Evolutionary conservation across 495 filamentous ascomycete species (phyloP).

Genomic region (Podospora appendiculata): DNA sequence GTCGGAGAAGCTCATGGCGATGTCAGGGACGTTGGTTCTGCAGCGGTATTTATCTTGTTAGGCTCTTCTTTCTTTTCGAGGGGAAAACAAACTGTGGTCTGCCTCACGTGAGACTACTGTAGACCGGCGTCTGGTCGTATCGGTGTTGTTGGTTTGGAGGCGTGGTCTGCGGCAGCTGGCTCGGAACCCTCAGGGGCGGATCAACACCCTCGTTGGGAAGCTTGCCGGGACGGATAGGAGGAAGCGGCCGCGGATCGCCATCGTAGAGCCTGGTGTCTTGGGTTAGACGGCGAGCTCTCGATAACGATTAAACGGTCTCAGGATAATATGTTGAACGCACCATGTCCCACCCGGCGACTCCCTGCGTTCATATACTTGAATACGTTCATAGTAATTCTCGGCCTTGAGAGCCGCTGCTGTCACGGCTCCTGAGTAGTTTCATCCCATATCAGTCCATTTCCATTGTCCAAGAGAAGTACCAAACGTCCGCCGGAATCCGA

Average conservation of each 20-base stretch:
- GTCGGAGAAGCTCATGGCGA: constrained; percentile 46
- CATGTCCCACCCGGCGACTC: constrained; percentile 42
- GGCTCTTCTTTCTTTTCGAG: background rate
- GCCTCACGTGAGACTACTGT: constrained; percentile 37
- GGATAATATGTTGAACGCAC: constrained; percentile 15
- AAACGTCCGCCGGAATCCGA: constrained; percentile 10
- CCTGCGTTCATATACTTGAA: constrained; percentile 42
- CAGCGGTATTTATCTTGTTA: too few species aligned
- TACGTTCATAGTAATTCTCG: constrained; percentile 41
- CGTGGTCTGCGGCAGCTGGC: constrained; percentile 27
- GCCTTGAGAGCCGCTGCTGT: constrained; percentile 37
- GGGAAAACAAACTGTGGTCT: too few species aligned
- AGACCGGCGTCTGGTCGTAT: constrained; percentile 38
- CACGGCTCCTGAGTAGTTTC: constrained; percentile 25
- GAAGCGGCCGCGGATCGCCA: constrained; percentile 19
- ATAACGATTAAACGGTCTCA: background rate
- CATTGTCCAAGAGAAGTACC: constrained; percentile 1
- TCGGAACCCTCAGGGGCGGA: constrained; percentile 32
- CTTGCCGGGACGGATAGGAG: constrained; percentile 27
- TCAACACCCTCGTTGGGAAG: constrained; percentile 31
- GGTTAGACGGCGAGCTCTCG: background rate
- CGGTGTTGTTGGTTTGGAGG: constrained; percentile 32
- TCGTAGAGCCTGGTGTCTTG: constrained; percentile 37
- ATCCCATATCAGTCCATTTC: too few species aligned
- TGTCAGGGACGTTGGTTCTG: constrained; percentile 43